These are phyloP conservation scores for Apiotrichum veenhuisii DNA, from an alignment of 1,284 basidiomycete species.

Conservation along the genomic window DNA sequence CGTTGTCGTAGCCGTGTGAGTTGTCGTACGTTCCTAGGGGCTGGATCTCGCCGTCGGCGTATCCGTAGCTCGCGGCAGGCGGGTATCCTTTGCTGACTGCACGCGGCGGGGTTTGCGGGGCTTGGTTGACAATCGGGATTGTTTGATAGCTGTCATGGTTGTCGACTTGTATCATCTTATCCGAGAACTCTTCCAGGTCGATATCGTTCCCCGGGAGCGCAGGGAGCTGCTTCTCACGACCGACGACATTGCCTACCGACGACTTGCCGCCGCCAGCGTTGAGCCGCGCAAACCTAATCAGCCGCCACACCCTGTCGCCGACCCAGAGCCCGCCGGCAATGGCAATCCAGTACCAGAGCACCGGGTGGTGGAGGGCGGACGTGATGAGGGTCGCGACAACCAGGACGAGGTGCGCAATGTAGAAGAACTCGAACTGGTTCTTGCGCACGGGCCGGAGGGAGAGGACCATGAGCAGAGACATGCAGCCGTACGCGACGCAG, in stretches of 20 bases:
- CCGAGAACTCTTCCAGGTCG: conserved; percentile 14
- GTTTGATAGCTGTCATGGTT: background rate
- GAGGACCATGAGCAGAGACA: conserved; percentile 64
- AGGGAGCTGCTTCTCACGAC: no score
- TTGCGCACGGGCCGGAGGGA: conserved; percentile 65
- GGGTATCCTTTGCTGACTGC: no score
- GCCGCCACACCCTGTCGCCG: conserved; percentile 62
- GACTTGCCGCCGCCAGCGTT: conserved; percentile 55
- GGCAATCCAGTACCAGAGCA: conserved; percentile 60
- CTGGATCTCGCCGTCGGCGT: conserved; percentile 7
- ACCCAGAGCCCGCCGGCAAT: conserved; percentile 63
- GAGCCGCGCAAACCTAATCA: conserved; percentile 60
- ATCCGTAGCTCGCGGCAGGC: background rate
- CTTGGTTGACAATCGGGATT: background rate
- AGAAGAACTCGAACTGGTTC: conserved; percentile 72
- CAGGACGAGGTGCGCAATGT: conserved; percentile 64
- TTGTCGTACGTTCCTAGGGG: conserved; percentile 10
- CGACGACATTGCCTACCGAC: background rate
- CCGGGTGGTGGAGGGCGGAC: conserved; percentile 66
- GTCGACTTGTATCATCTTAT: conserved; percentile 17
- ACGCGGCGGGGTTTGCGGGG: no score
- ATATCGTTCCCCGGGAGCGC: no score
- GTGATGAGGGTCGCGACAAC: conserved; percentile 62
- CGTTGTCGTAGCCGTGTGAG: background rate
- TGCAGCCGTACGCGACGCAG: conserved; percentile 64